These are phyloP conservation scores for Phycomyces nitens DNA, from an alignment of 192 early-diverging fungal genomes.

Conservation along the genomic window DNA sequence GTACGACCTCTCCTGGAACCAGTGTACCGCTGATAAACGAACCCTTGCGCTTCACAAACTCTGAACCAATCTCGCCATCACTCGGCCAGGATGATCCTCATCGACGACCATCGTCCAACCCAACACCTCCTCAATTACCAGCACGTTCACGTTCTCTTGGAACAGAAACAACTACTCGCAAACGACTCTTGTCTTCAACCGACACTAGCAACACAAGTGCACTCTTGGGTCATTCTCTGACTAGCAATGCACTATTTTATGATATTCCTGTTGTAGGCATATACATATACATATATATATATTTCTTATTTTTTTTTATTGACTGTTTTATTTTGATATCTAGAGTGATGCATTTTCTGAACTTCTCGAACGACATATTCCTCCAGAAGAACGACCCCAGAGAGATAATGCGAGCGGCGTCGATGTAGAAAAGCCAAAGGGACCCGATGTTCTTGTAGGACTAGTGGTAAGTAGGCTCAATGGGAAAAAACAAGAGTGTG, in stretches of 20 bases:
- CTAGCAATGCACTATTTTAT: constrained; percentile 42
- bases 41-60: too few relatives aligned
- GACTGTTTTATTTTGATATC: neutral
- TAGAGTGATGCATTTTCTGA: constrained; percentile 47
- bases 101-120: neutral
- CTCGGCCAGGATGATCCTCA: too few relatives aligned
- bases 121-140: neutral
- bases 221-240: constrained; percentile 24
- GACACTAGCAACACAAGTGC: neutral
- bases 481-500: too few relatives aligned
- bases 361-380: constrained; percentile 41
- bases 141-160: neutral
- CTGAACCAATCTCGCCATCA: too few relatives aligned
- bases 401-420: constrained; percentile 35
- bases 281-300: neutral
- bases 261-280: constrained; percentile 46
- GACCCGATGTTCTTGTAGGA: constrained; percentile 34
- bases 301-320: neutral
- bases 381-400: constrained; percentile 40
- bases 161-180: neutral
- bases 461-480: constrained; percentile 37
- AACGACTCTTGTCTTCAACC: neutral
- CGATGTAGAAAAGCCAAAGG: constrained; percentile 34
- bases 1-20: too few relatives aligned
- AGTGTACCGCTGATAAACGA: too few relatives aligned